phyloP scores from a whole-genome alignment of 2,329 filamentous ascomycete species.

The Juglanconis oblonga region DNA sequence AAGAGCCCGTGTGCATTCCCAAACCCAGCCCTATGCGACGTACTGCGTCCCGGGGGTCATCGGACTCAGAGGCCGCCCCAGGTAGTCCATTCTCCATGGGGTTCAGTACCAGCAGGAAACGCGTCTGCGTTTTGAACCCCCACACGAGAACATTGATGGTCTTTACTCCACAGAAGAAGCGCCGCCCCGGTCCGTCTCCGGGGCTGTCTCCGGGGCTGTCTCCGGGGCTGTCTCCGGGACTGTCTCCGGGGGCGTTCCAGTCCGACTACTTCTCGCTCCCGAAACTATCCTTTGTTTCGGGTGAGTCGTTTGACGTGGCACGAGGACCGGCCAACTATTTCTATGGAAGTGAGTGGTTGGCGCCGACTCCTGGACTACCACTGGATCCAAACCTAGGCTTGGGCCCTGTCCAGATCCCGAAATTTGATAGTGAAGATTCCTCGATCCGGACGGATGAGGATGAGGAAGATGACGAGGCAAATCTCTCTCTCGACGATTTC shows the following conservation, averaged over 20 bases:
- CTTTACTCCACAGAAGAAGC: constrained; percentile 52
- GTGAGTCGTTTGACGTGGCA: neutral
- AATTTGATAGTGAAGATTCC: constrained; percentile 44
- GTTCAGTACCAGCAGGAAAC: constrained; percentile 48
- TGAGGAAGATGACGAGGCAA: constrained; percentile 62
- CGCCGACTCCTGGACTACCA: constrained; percentile 29
- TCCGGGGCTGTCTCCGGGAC: constrained; percentile 44
- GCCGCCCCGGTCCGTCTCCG: constrained; percentile 24
- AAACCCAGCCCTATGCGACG: constrained; percentile 31
- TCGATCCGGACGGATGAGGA: constrained; percentile 32
- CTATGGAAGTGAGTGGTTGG: neutral
- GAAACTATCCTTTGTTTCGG: neutral
- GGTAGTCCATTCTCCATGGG: neutral
- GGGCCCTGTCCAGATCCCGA: constrained; percentile 50
- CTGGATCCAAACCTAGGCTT: constrained; percentile 68
- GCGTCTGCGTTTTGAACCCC: constrained; percentile 57
- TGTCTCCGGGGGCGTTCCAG: constrained; percentile 55
- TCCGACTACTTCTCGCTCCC: constrained; percentile 39
- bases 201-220: constrained; percentile 32
- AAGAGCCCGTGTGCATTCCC: constrained; percentile 49
- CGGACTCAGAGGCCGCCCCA: constrained; percentile 44
- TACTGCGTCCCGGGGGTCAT: constrained; percentile 22
- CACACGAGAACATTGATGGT: constrained; percentile 61
- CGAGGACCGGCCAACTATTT: neutral
- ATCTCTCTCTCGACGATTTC: constrained; percentile 68